Evolutionary conservation across 352 stramenopile genomes (phyloP), one percentile per base, ranked within the genome.

Genomic region (Pilasporangium apinafurcum): DNA sequence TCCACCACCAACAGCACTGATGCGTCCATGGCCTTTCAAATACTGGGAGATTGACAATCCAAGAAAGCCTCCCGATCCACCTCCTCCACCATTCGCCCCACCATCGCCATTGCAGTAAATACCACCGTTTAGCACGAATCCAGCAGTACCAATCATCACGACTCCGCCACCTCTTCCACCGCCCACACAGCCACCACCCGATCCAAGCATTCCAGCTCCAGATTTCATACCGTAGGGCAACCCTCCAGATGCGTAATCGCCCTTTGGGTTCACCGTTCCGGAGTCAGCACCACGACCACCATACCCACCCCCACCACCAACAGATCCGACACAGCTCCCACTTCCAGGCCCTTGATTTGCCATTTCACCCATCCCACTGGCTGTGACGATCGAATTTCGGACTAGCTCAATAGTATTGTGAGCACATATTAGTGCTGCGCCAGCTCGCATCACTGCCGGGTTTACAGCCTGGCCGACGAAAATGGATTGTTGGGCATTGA

Each of bases 21-120:
- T 84, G 16, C 60, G 56, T 5, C 79, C 79, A 31, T 77, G 46
- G 0, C 79, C 79, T 24, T 56, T 62, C 18, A 91, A 25, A 52
- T 60, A 85, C 29, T 83, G 59, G 1, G 68, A 55, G 14, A 91
- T 64, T 2, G 71, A 68, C 3, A 91, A 43, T 1, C 79, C 73
- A 12, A 91, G 59, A 47, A 85, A 88, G 1, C 76, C 79, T 25
- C 79, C 79, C 5, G 79, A 87, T 3, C 79, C 79, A n/a, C 79
- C 79, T 4, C 79, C 79, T 13, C 61, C 66, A 41, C 79, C 71
- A 26, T 70, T 68, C 17, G 62, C 54, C 9, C 70, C 79, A 24
- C 63, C 66, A 30, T 79, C 59, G 6, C 79, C 79, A 39, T 91
- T 80, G 44, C 76, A 86, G 26, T 79, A 50, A 22, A 91, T 70